phyloP scores from a whole-genome alignment of 345 rosid genomes.

The Camelina hispida region DNA sequence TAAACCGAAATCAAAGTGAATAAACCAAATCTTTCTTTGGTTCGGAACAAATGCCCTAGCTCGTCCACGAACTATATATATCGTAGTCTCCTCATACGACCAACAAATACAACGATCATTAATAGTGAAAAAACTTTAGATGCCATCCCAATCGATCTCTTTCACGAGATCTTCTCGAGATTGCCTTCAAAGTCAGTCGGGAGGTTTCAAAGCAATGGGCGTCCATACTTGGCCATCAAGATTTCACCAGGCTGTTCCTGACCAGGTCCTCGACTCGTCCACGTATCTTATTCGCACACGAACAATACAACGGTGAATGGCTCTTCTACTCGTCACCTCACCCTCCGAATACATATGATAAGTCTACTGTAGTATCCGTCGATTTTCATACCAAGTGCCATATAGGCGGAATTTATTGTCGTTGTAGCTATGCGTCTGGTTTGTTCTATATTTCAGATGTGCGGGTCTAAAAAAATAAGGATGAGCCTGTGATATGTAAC shows the following conservation, averaged over 20 bases:
- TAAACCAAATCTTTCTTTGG: no score
- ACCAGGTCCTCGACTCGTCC: not conserved
- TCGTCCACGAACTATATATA: not conserved
- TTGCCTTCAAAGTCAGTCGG: not conserved
- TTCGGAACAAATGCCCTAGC: not conserved
- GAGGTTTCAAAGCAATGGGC: conserved; percentile 7
- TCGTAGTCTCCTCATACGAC: not conserved
- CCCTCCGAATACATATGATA: not conserved
- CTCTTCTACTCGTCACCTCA: not conserved
- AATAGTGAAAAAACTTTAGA: not conserved
- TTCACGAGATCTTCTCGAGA: conserved; percentile 5
- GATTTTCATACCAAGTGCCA: not conserved
- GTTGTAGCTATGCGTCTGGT: not conserved
- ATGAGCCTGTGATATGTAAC: not conserved
- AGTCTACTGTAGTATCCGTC: not conserved
- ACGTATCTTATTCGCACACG: not conserved
- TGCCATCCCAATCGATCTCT: conserved; percentile 17
- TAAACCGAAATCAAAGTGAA: no score
- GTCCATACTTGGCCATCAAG: not conserved
- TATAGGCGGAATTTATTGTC: fast-evolving
- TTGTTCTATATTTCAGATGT: not conserved
- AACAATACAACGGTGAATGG: not conserved
- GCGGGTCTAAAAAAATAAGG: not conserved
- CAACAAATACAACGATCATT: not conserved
- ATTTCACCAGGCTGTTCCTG: not conserved